Evolutionary conservation across 805 yeast genomes (phyloP).

Genomic region (Barnettozyma wickerhamii): DNA sequence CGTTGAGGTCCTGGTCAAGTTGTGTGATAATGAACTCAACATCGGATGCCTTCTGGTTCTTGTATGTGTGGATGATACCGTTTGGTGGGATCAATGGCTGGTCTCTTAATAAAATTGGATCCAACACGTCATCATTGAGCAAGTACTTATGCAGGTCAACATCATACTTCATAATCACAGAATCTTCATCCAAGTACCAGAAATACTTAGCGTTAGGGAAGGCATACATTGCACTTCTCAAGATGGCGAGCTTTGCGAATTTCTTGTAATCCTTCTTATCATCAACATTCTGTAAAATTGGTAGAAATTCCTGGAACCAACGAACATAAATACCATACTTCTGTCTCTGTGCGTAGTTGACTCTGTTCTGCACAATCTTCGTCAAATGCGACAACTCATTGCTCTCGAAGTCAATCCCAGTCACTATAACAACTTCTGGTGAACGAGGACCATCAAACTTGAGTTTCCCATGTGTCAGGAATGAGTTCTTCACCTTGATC

Average conservation of each 20-base stretch:
- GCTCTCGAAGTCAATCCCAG: conserved; percentile 71
- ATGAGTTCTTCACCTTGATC: conserved; percentile 46
- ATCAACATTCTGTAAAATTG: conserved; percentile 43
- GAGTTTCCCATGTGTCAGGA: conserved; percentile 62
- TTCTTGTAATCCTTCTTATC: conserved; percentile 35
- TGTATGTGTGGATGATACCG: conserved; percentile 66
- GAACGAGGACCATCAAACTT: conserved; percentile 36
- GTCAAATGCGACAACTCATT: conserved; percentile 57
- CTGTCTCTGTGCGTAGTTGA: conserved; percentile 80
- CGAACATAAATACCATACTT: conserved; percentile 80
- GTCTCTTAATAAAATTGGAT: conserved; percentile 59
- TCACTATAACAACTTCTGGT: conserved; percentile 73
- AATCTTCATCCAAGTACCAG: conserved; percentile 81
- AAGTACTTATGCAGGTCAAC: conserved; percentile 58
- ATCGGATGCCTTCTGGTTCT: conserved; percentile 48
- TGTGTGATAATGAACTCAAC: conserved; percentile 67
- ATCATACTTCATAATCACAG: conserved; percentile 68
- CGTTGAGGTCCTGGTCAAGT: conserved; percentile 55
- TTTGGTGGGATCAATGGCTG: conserved; percentile 69
- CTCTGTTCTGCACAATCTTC: conserved; percentile 76
- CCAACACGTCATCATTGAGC: conserved; percentile 55
- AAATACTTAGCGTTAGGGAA: conserved; percentile 89
- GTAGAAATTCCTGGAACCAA: conserved; percentile 80
- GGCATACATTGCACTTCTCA: conserved; percentile 89
- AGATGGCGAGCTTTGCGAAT: conserved; percentile 61